phyloP scores from a whole-genome alignment of 1,284 basidiomycete species.

The Vanrija sp. region DNA sequence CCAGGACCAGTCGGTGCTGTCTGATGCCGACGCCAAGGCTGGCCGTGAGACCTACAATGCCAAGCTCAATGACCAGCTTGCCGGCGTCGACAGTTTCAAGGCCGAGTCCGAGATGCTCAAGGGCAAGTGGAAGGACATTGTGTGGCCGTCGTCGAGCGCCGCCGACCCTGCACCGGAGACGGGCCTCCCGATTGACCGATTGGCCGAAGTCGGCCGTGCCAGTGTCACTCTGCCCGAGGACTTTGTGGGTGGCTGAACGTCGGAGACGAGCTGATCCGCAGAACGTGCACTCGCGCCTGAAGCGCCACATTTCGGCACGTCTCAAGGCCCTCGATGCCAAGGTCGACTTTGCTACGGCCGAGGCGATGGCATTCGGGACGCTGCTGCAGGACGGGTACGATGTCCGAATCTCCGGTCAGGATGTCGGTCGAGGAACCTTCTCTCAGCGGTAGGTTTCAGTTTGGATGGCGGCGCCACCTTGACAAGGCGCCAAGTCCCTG shows the following conservation, averaged over 20 bases:
- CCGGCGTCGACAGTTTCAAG: conserved; percentile 53
- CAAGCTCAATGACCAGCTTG: conserved; percentile 61
- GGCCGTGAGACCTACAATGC: conserved; percentile 60
- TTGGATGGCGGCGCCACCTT: neutral
- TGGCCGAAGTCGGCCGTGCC: conserved; percentile 61
- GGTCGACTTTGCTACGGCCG: conserved; percentile 84
- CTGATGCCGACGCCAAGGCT: conserved; percentile 52
- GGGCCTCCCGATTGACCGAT: conserved; percentile 57
- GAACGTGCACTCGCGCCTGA: conserved; percentile 74
- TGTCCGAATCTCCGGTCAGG: conserved; percentile 81
- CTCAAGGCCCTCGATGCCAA: conserved; percentile 65
- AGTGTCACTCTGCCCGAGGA: conserved; percentile 67
- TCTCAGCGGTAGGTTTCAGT: conserved; percentile 62
- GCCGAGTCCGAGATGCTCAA: conserved; percentile 59
- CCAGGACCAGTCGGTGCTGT: conserved; percentile 48
- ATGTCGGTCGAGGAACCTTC: conserved; percentile 84
- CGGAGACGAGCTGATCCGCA: conserved; percentile 29
- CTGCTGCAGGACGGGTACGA: conserved; percentile 73
- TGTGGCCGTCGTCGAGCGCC: conserved; percentile 63
- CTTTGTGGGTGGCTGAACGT: conserved; percentile 60
- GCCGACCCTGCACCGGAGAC: conserved; percentile 63
- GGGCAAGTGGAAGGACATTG: conserved; percentile 62
- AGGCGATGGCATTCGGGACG: conserved; percentile 81
- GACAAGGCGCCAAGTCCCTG: neutral
- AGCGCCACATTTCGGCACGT: conserved; percentile 72